A percentile compares a stretch with the other conserved stretches of the same genome.
phyloP scores from a whole-genome alignment of 2,329 filamentous ascomycete species.

The Periglandula ipomoeae region DNA sequence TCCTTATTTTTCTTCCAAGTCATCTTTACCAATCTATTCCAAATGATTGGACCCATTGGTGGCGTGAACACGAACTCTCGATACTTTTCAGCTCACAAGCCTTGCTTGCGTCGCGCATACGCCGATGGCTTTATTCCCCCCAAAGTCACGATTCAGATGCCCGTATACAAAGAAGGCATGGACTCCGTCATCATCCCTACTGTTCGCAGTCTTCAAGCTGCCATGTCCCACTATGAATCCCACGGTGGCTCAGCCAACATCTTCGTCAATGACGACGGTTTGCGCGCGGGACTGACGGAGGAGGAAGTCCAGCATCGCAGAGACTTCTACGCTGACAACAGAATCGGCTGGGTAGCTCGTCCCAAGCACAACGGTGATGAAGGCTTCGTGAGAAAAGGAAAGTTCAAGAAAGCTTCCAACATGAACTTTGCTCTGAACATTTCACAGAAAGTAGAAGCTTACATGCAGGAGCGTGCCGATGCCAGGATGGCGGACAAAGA shows the following conservation, averaged over 20 bases:
- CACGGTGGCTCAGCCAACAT: slow-evolving; percentile 39
- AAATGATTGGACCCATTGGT: slow-evolving; percentile 40
- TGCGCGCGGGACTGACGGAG: slow-evolving; percentile 39
- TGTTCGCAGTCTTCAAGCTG: slow-evolving; percentile 36
- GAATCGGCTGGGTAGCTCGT: slow-evolving; percentile 38
- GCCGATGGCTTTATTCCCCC: slow-evolving; percentile 24
- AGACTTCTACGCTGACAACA: slow-evolving; percentile 41
- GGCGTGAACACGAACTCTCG: slow-evolving; percentile 33
- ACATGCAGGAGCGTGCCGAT: slow-evolving; percentile 31
- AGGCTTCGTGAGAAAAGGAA: slow-evolving; percentile 46
- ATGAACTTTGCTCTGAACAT: slow-evolving; percentile 64
- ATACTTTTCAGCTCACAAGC: slow-evolving; percentile 32
- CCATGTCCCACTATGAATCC: slow-evolving; percentile 40
- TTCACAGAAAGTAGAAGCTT: slow-evolving; percentile 52
- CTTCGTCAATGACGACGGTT: slow-evolving; percentile 55
- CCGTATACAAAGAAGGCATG: slow-evolving; percentile 33
- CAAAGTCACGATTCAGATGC: slow-evolving; percentile 25
- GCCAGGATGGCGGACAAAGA: slow-evolving; percentile 10
- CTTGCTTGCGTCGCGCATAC: slow-evolving; percentile 23
- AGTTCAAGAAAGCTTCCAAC: slow-evolving; percentile 68
- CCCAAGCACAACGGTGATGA: slow-evolving; percentile 36
- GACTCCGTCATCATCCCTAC: slow-evolving; percentile 38
- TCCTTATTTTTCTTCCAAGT: slow-evolving; percentile 35
- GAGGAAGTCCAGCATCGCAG: slow-evolving; percentile 30
- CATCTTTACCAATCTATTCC: slow-evolving; percentile 28